These are phyloP conservation scores for Pythium chondricola DNA, from an alignment of 352 stramenopile species.

Conservation along the genomic window DNA sequence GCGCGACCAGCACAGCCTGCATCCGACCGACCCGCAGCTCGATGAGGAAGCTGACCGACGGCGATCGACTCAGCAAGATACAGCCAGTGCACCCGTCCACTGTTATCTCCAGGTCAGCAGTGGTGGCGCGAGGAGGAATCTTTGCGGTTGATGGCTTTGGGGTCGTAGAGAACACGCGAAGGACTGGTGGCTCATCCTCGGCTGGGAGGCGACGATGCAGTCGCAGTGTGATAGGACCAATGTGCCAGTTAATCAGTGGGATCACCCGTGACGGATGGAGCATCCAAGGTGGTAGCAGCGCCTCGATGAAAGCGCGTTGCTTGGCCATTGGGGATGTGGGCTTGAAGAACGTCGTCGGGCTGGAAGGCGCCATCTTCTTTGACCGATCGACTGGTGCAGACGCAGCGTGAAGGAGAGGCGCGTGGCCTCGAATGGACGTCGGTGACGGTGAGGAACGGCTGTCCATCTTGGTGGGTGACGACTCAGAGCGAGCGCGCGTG, in stretches of 20 bases:
- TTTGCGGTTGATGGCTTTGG: background rate
- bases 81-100: conserved; percentile 44
- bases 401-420: conserved; percentile 12
- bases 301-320: conserved; percentile 17
- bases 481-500: conserved; percentile 26
- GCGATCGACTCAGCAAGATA: conserved; percentile 26
- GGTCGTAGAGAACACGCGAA: background rate
- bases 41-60: conserved; percentile 34
- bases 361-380: too few species aligned
- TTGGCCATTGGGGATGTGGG: conserved; percentile 14
- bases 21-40: conserved; percentile 55
- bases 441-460: conserved; percentile 2
- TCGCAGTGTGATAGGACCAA: conserved; percentile 35
- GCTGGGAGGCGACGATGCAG: conserved; percentile 26
- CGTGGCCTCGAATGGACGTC: background rate
- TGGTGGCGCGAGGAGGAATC: conserved; percentile 5
- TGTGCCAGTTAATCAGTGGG: conserved; percentile 53
- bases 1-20: conserved; percentile 26
- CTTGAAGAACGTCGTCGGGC: conserved; percentile 16
- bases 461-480: conserved; percentile 11
- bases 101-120: conserved; percentile 32
- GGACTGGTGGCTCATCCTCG: background rate
- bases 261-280: conserved; percentile 13
- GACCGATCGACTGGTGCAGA: conserved; percentile 17
- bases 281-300: conserved; percentile 28